Evolutionary conservation across 75 land plant species (phyloP).

Genomic region (Pinus albicaulis): DNA sequence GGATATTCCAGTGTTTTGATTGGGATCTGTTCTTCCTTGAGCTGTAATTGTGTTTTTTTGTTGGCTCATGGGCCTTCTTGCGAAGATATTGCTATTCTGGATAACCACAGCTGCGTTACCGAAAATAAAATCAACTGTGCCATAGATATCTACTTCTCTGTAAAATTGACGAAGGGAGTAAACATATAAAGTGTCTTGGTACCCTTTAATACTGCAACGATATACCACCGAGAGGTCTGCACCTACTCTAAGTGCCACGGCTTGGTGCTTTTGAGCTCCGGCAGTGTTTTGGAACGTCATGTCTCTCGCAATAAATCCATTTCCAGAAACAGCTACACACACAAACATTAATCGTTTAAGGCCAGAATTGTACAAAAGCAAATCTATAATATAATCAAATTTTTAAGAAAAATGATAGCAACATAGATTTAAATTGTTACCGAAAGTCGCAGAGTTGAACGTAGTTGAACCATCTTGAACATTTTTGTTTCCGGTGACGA

Average conservation of each 20-base stretch:
- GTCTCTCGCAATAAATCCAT: constrained; percentile 16
- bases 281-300: constrained; percentile 22
- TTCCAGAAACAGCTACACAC: constrained; percentile 8
- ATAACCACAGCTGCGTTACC: constrained; percentile 12
- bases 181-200: constrained; percentile 17
- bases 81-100: constrained; percentile 10
- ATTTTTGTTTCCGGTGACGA: constrained; percentile 8
- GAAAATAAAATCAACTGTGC: constrained; percentile 13
- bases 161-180: constrained; percentile 8
- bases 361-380: too few relatives aligned
- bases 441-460: neutral
- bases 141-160: neutral
- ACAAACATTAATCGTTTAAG: constrained; percentile 7
- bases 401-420: too few relatives aligned
- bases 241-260: constrained; percentile 28
- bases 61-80: constrained; percentile 1
- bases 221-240: constrained; percentile 22
- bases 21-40: constrained; percentile 10
- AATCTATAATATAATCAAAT: too few relatives aligned
- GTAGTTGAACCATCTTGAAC: neutral
- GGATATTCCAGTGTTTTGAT: constrained; percentile 13
- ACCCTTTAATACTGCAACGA: constrained; percentile 25
- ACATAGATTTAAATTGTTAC: neutral
- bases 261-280: constrained; percentile 26
- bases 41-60: constrained; percentile 11